Base-by-base conservation (phyloP, 352 stramenopile species). In the Aphanomyces euteiches region DNA sequence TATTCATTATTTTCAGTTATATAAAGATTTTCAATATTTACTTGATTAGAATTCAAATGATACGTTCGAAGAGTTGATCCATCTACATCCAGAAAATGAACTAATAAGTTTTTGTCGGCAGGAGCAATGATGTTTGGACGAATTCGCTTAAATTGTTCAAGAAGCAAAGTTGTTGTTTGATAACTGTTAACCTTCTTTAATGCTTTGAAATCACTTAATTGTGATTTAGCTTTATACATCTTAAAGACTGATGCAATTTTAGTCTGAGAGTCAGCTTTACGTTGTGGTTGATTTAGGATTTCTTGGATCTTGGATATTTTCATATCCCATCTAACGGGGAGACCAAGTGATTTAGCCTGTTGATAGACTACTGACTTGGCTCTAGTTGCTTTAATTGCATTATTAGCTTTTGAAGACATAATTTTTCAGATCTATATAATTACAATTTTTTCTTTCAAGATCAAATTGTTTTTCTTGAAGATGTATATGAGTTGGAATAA, bases 1-100 rank as follows among this genome's bases (percentile, higher is more conserved):
- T 76, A 76, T 69, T 76, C 66, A 72, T 76, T 74, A 54, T 76
- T 61, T 65, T 71, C 53, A 73, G 61, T 53, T 28, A 76, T 68
- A 63, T 71, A 76, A 54, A 76, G 61, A 69, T 76, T 76, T 34
- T 72, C 45, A 50, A 72, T 59, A 65, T 76, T 74, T 8, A 76
- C 70, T 53, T 74, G 15, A 40, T 67, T 21, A 70, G 70, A 60
- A 39, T 76, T 28, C 12, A 76, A 45, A 73, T 73, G 72, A 61
- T 76, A 76, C 38, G 72, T 64, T 48, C 68, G 64, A 38, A 71
- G 10, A 73, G 73, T 56, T 40, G 45, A 65, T 36, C 53, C 59
- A 67, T 73, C 66, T 36, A 38, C 28, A 71, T 71, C 67, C 41
- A 73, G 69, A 56, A 76, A 66, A 57, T 76, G 58, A 50, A 76